Evolutionary conservation across 176 grass and related monocot species (phyloP).

Genomic region (Phoenix roebelenii): DNA sequence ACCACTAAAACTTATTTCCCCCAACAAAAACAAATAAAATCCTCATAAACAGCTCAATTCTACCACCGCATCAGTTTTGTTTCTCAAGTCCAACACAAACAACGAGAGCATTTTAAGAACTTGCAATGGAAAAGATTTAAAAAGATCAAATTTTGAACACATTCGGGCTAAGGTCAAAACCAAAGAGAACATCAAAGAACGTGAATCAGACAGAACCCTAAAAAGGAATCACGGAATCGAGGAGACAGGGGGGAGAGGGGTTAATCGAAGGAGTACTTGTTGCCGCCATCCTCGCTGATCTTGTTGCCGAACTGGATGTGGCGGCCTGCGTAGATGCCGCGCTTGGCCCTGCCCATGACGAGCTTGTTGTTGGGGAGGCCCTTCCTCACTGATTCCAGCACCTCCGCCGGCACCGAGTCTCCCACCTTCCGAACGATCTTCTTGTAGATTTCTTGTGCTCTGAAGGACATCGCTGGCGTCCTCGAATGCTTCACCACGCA

Average conservation of each 20-base stretch:
- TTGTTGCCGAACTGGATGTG: constrained; percentile 96
- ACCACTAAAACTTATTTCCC: too few species aligned
- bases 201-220: neutral
- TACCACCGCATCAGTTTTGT: too few species aligned
- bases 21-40: too few species aligned
- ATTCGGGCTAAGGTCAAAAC: too few species aligned
- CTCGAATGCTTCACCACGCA: neutral
- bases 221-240: neutral
- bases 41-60: too few species aligned
- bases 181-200: too few species aligned
- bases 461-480: constrained; percentile 52
- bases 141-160: too few species aligned
- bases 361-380: constrained; percentile 59
- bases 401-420: constrained; percentile 35
- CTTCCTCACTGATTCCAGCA: constrained; percentile 64
- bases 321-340: constrained; percentile 84
- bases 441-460: constrained; percentile 70
- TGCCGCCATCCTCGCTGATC: constrained; percentile 86
- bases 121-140: too few species aligned
- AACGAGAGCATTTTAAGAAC: too few species aligned
- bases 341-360: constrained; percentile 80
- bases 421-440: constrained; percentile 65
- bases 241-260: neutral
- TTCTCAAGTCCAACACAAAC: too few species aligned
- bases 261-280: constrained; percentile 48